Evolutionary conservation across 139 green algal genomes (phyloP), one percentile per base, ranked within the genome.

Genomic region (Mychonastes homosphaera): DNA sequence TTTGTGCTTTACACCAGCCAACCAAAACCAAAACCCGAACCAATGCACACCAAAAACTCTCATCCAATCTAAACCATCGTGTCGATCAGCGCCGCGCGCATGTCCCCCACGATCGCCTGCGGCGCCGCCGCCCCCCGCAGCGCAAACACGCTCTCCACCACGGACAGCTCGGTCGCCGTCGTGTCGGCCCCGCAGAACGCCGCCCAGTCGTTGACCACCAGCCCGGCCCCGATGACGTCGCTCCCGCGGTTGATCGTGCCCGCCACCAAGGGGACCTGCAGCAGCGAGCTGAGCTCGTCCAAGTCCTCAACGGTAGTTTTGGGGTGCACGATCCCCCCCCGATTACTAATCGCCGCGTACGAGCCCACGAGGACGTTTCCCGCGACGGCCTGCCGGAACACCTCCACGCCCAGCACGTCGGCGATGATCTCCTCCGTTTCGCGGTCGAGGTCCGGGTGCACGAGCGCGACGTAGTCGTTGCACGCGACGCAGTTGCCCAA

Each of bases 391-490:
- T 97, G 88, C n/a, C 92, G 78, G 75, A 99, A 99, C 12, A 98
- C 93, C 78, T 99, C 93, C 49, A 99, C 89, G 16, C 93, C 93
- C 58, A 99, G 74, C 63, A 98, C 88, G 77, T 99, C 93, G 13
- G 85, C 52, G 41, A 94, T 66, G 24, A 95, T 77, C 46, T 95
- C 87, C 72, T 97, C 89, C 9, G 89, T 96, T 59, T 96, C 89
- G 54, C 69, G 80, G 71, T 99, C 93, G 8, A 99, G 77, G 77
- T 99, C 92, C 0, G 90, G 89, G 69, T 99, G 93, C 24, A 98
- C 87, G 35, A 99, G 70, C 16, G 88, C 88, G 8, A 97, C 89
- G 50, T 99, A 98, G 73, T 99, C 93, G 64, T 99, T 99, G 77
- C 83, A 95, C 8, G 84, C 78, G 24, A 99, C 95, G 76, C 88